These are phyloP conservation scores for Solanum chilense DNA, from an alignment of 257 asterid genomes.

Conservation along the genomic window DNA sequence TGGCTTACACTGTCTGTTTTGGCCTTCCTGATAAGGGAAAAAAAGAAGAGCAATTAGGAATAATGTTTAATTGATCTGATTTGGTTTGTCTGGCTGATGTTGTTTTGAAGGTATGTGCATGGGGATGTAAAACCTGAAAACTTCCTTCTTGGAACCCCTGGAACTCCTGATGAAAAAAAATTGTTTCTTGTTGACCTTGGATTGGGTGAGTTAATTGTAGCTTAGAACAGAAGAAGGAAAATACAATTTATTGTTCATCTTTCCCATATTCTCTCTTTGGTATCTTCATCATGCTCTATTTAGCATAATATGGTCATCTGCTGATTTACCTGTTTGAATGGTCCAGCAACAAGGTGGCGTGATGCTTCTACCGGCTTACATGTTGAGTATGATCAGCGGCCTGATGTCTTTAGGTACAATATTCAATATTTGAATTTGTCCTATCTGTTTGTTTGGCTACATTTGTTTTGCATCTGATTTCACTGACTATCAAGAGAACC, in stretches of 20 bases:
- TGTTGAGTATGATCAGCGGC: conserved; percentile 71
- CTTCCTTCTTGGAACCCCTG: conserved; percentile 64
- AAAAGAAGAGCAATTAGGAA: background rate
- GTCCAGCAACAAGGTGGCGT: conserved; percentile 63
- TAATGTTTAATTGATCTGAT: background rate
- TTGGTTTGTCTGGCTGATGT: background rate
- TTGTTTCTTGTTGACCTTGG: conserved; percentile 67
- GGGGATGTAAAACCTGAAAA: conserved; percentile 79
- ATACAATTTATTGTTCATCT: background rate
- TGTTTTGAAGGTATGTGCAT: conserved; percentile 50
- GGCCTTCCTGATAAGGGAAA: background rate
- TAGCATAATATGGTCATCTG: background rate
- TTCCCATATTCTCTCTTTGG: background rate
- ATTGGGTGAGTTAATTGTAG: conserved; percentile 30
- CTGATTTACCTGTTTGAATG: background rate
- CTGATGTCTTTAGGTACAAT: conserved; percentile 59
- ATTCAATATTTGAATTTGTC: background rate
- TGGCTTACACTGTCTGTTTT: background rate
- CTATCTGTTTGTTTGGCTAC: background rate
- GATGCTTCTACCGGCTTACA: conserved; percentile 48
- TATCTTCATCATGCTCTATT: background rate
- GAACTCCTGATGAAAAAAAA: conserved; percentile 54
- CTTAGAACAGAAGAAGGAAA: background rate
- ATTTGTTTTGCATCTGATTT: background rate
- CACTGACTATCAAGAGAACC: conserved; percentile 2